Conservation (phyloP, 2,329 filamentous ascomycete genomes). For the Aspergillus bombycis region DNA sequence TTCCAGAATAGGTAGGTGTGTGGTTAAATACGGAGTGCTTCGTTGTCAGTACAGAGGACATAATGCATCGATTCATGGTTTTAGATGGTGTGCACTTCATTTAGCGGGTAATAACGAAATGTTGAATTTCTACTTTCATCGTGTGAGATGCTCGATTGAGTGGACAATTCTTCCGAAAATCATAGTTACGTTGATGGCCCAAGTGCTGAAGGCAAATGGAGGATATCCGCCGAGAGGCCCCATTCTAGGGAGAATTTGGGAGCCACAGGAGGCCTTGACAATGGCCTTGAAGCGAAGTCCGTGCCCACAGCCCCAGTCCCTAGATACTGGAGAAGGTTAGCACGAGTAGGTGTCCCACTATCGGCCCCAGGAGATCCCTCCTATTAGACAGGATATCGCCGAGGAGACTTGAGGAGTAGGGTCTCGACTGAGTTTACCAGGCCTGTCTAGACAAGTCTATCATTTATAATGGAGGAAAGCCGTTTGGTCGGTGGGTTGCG, state of each 20-base stretch:
- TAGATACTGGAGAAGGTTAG: slow-evolving; percentile 1
- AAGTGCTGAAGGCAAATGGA: background rate
- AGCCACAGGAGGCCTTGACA: background rate
- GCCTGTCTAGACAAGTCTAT: slow-evolving; percentile 5
- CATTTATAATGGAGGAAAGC: slow-evolving; percentile 19
- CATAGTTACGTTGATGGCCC: background rate
- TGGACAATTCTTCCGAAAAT: background rate
- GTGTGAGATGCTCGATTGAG: background rate
- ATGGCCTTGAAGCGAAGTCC: background rate
- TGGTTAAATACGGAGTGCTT: background rate
- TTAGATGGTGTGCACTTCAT: background rate
- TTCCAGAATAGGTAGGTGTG: background rate
- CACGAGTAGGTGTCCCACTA: slow-evolving; percentile 1
- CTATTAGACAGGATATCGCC: background rate
- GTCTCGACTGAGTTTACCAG: slow-evolving; percentile 6
- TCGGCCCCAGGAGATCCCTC: slow-evolving; percentile 3
- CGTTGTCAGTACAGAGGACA: background rate
- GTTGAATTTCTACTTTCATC: background rate
- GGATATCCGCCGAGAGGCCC: slow-evolving; percentile 4
- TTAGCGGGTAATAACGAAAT: background rate
- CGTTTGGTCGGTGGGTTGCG: slow-evolving; percentile 22
- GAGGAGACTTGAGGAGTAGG: background rate
- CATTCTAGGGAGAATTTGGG: slow-evolving; percentile 3
- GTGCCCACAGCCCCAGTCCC: slow-evolving; percentile 7
- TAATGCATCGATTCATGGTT: background rate